Evolutionary conservation across 108 stramenopile genomes (phyloP), one percentile per base, ranked within the genome.

Genomic region (Cyclotella distinguenda): DNA sequence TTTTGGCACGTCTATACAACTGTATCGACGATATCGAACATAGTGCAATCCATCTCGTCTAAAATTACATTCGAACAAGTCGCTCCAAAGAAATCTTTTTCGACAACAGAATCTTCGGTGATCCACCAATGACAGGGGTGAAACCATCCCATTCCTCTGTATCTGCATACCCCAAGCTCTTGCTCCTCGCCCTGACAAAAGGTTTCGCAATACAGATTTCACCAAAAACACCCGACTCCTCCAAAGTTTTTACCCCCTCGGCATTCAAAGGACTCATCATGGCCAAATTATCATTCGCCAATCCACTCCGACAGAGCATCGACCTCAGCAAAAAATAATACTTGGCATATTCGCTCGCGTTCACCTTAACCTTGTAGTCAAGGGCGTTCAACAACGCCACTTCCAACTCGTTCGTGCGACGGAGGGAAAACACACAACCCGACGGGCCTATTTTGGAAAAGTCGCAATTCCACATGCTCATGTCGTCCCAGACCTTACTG

Each of bases 401-500:
- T 77, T 98, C 98, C 52, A 97, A 74, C 52, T 90, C 82, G 77
- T 98, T 98, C 57, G 97, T 94, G 10, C 96, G 88, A 34, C 82
- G 47, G 21, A 98, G 66, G 16, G 84, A 76, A 47, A 97, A 98
- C 61, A 59, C 83, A 26, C 97, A 79, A 44, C 86, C 82, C 15
- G 66, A 58, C 31, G 89, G 89, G 49, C 85, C 87, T 38, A 85
- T 81, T 55, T 90, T 86, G 34, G 77, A 79, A 56, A 97, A 97
- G 77, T 97, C 97, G 19, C 74, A 78, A 74, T 97, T 97, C 95
- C 95, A 96, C 98, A 98, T 98, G 70, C 78, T 81, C 46, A 97
- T 64, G 66, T 98, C 98, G 54, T 98, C 98, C 96, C 98, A 98
- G 2, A 98, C 98, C 67, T 98, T 98, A 50, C 84, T 86, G 0